Conservation (phyloP, 176 grass and related monocot species). For the Thinopyrum elongatum region DNA sequence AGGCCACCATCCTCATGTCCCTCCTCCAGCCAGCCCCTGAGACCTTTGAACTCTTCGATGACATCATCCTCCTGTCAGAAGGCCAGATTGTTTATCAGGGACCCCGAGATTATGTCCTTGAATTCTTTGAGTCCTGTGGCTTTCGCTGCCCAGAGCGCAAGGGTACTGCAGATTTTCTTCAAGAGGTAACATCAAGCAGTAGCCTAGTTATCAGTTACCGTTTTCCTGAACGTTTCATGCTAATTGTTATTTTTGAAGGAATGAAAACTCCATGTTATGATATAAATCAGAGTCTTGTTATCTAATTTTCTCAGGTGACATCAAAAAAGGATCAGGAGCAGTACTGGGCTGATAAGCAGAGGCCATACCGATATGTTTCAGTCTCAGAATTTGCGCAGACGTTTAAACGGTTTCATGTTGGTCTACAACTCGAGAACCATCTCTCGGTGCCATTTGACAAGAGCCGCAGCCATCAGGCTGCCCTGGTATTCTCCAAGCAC, state of each 20-base stretch:
- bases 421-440: slow-evolving; percentile 80
- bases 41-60: slow-evolving; percentile 94
- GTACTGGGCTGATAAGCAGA: slow-evolving; percentile 76
- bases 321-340: slow-evolving; percentile 98
- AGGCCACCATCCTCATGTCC: slow-evolving; percentile 98
- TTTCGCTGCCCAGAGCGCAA: slow-evolving; percentile 87
- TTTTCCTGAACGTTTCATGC: too few relatives aligned
- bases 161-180: slow-evolving; percentile 98
- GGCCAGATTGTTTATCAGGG: slow-evolving; percentile 99
- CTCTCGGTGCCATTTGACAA: slow-evolving; percentile 83
- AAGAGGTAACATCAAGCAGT: slow-evolving; percentile 56
- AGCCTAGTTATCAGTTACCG: background rate
- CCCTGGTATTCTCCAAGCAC: slow-evolving; percentile 79
- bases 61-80: slow-evolving; percentile 90
- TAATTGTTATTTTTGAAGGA: background rate
- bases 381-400: slow-evolving; percentile 71
- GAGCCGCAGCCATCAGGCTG: slow-evolving; percentile 64
- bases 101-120: slow-evolving; percentile 67
- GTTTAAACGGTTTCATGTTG: slow-evolving; percentile 75
- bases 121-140: slow-evolving; percentile 78
- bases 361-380: slow-evolving; percentile 77
- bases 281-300: slow-evolving; percentile 1
- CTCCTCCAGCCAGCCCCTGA: slow-evolving; percentile 99
- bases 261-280: background rate
- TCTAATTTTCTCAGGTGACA: slow-evolving; percentile 57